These are phyloP conservation scores for Sonneratia caseolaris DNA, from an alignment of 345 rosid species.

Conservation along the genomic window DNA sequence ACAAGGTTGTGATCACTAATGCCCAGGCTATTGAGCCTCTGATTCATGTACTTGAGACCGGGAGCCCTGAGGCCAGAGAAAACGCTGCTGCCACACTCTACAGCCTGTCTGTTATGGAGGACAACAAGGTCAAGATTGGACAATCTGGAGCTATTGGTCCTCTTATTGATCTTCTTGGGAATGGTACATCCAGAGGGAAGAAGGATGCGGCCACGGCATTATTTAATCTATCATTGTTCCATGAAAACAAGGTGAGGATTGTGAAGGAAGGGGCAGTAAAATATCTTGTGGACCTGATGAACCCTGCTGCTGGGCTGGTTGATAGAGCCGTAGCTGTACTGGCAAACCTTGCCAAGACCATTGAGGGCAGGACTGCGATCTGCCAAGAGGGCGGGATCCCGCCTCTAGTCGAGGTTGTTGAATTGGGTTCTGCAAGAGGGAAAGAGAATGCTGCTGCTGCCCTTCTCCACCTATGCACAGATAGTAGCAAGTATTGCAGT, in stretches of 20 bases:
- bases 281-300: constrained; percentile 81
- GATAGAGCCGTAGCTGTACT: constrained; percentile 84
- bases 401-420: constrained; percentile 78
- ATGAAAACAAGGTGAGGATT: constrained; percentile 65
- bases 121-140: constrained; percentile 16
- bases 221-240: constrained; percentile 63
- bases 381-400: constrained; percentile 73
- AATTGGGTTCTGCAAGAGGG: constrained; percentile 84
- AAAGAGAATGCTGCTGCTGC: constrained; percentile 93
- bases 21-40: constrained; percentile 8
- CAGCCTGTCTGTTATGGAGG: too few species aligned
- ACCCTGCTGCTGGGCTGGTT: constrained; percentile 83
- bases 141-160: constrained; percentile 78
- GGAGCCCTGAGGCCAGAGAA: too few species aligned
- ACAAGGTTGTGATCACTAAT: too few species aligned
- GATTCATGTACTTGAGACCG: too few species aligned
- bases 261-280: constrained; percentile 81
- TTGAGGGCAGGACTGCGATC: constrained; percentile 67
- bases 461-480: constrained; percentile 65
- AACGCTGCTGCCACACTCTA: too few species aligned
- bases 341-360: constrained; percentile 76
- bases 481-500: constrained; percentile 45
- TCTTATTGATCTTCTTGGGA: constrained; percentile 68
- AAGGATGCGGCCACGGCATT: constrained; percentile 92
- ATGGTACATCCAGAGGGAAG: constrained; percentile 76